Conservation (phyloP, 202 grass and related monocot genomes). For the Schoenoplectus tabernaemontani region DNA sequence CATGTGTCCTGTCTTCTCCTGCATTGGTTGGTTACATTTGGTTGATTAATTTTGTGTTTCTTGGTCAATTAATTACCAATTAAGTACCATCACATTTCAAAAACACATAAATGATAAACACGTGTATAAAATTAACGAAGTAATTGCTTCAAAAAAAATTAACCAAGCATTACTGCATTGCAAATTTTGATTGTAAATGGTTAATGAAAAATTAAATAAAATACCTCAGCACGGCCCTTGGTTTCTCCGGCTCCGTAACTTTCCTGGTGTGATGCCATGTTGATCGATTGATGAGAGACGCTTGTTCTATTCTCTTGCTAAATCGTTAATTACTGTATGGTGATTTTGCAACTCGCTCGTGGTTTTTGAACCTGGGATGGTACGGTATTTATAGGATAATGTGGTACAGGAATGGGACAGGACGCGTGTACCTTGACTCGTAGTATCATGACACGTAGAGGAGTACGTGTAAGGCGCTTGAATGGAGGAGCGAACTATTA, state of each 20-base stretch:
- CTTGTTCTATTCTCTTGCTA: too few relatives aligned
- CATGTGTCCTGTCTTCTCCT: background rate
- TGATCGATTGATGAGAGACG: too few relatives aligned
- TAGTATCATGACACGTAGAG: slow-evolving; percentile 5
- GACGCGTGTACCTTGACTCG: slow-evolving; percentile 9
- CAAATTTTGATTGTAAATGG: background rate
- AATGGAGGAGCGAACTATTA: background rate
- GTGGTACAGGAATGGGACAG: background rate
- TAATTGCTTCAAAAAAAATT: too few relatives aligned
- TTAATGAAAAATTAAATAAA: background rate
- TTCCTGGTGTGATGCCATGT: too few relatives aligned
- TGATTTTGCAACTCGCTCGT: too few relatives aligned
- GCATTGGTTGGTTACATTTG: background rate
- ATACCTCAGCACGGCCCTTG: background rate
- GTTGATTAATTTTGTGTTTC: too few relatives aligned
- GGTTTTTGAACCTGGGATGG: too few relatives aligned
- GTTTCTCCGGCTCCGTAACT: background rate
- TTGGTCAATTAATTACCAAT: background rate
- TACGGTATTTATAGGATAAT: background rate
- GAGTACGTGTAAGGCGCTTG: slow-evolving; percentile 6
- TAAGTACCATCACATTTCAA: background rate
- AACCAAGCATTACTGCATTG: too few relatives aligned
- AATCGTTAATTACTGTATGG: too few relatives aligned
- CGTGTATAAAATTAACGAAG: too few relatives aligned
- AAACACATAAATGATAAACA: background rate